phyloP scores from a whole-genome alignment of 2,329 filamentous ascomycete genomes.

The Arthrinium phaeospermum region DNA sequence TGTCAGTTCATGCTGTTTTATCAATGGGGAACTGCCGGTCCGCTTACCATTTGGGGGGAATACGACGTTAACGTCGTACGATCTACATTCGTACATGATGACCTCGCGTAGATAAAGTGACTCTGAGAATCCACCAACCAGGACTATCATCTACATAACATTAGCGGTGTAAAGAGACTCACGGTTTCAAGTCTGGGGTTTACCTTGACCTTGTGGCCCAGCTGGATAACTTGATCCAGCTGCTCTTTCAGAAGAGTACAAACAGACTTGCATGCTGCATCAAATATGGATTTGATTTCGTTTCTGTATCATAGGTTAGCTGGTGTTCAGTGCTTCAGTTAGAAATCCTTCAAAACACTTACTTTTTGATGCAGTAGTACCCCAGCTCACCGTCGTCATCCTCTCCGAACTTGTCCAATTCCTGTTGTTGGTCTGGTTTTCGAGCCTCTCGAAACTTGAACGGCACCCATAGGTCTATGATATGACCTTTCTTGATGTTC shows the following conservation, averaged over 20 bases:
- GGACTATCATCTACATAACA: neutral
- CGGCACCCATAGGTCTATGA: neutral
- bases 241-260: neutral
- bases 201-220: neutral
- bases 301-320: neutral
- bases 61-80: neutral
- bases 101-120: neutral
- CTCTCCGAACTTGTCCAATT: neutral
- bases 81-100: neutral
- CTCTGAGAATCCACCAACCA: neutral
- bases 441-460: constrained; percentile 2
- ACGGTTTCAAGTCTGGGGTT: neutral
- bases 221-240: neutral
- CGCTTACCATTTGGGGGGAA: constrained; percentile 1
- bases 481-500: neutral
- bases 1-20: neutral
- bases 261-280: neutral
- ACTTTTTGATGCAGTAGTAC: neutral
- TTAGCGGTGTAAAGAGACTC: neutral
- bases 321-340: neutral
- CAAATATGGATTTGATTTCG: neutral
- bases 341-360: neutral
- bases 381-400: neutral
- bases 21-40: too few species aligned
- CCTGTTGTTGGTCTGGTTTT: neutral